Evolutionary conservation across 306 rosid genomes (phyloP), one percentile per base, ranked within the genome.

Genomic region (Pueraria montana): DNA sequence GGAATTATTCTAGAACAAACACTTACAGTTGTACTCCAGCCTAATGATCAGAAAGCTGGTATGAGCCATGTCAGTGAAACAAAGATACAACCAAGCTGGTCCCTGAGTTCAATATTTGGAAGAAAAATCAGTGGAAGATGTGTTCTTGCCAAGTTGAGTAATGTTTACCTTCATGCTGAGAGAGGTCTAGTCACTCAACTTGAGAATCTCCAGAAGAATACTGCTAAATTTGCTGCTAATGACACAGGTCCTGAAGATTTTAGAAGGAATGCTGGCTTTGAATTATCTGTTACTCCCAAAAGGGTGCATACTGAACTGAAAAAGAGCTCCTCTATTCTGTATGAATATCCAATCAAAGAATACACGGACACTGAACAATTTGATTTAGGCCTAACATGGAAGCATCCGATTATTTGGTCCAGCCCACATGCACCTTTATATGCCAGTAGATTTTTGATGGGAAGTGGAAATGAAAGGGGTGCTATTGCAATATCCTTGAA

Each of bases 381-480:
- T 87, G 97, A 96, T 91, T 81, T 96, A 82, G 90, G 92, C 87
- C 75, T 96, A 73, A 89, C 82, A 13, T 96, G 99, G 99, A 91
- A 89, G 85, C 65, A 43, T 74, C 97, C 97, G 36, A 84, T 92
- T 61, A 83, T 85, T 88, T 96, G 98, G 99, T 89, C 95, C 11
- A 86, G 88, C 70, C 88, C 87, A 72, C 92, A 82, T 77, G 91
- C 94, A 56, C 99, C 99, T 20, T 88, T 96, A 77, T 90, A 90
- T 76, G 94, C 94, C 50, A 92, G 92, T 77, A 88, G 98, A 87
- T 96, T 92, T 87, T 80, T 96, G 80, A 92, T 88, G 91, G 97
- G 98, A 59, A 91, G 97, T 83, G 98, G 98, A 82, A 94, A 94
- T 75, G 97, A 94, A 90, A 91, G 99, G 86, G 99, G 99, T 43